Conservation (phyloP, 495 filamentous ascomycete species). For the Neurospora hispaniola region DNA sequence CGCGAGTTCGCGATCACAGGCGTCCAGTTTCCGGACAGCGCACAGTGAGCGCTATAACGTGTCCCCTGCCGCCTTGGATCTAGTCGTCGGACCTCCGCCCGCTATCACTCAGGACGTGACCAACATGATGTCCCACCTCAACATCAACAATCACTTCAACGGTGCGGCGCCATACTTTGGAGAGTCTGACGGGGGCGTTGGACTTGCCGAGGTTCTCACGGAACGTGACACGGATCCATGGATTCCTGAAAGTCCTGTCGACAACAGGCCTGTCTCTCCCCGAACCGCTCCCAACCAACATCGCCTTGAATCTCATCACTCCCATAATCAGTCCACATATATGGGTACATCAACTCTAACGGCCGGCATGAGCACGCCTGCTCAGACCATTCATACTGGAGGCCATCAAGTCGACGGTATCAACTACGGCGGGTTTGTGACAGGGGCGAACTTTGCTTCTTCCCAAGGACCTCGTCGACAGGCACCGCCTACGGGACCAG, state of each 20-base stretch:
- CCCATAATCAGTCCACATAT: not conserved
- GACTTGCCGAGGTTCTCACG: slow-evolving; percentile 21
- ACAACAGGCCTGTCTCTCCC: not conserved
- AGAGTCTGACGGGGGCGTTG: slow-evolving; percentile 22
- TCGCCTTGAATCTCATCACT: not conserved
- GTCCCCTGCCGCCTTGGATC: not conserved
- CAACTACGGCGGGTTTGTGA: not conserved
- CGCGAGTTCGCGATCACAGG: slow-evolving; percentile 8
- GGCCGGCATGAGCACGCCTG: not conserved
- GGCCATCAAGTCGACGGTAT: not conserved
- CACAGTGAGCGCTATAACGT: not conserved
- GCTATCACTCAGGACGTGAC: slow-evolving; percentile 8
- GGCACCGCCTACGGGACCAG: not conserved
- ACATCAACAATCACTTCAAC: slow-evolving; percentile 15
- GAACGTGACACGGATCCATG: slow-evolving; percentile 13
- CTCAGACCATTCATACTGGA: not conserved
- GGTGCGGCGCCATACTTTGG: slow-evolving; percentile 17
- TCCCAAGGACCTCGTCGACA: not conserved
- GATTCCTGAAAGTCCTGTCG: not conserved
- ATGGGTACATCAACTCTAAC: not conserved
- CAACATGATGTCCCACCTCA: slow-evolving; percentile 15
- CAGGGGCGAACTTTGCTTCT: not conserved
- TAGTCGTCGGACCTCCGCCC: not conserved
- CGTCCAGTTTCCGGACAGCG: not conserved
- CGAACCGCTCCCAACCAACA: not conserved